Evolutionary conservation across 2,329 filamentous ascomycete genomes (phyloP), one percentile per base, ranked within the genome.

Genomic region (Diaporthe nobilis): DNA sequence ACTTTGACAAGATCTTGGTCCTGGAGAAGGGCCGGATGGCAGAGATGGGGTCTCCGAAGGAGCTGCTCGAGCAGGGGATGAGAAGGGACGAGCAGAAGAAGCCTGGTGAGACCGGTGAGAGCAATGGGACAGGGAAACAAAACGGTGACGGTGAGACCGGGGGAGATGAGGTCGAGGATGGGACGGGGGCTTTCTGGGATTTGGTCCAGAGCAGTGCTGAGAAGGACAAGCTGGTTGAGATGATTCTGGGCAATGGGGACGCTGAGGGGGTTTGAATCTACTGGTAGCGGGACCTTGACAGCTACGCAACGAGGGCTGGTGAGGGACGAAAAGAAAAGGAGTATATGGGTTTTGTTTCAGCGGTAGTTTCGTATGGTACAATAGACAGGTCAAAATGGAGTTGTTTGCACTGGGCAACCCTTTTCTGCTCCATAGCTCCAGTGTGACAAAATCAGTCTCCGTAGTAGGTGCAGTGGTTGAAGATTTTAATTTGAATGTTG

Each of bases 1-100:
- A 89, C 78, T 90, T 88, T 80, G 88, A 90, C 78, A 83, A 83
- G 39, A 82, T 90, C 58, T 82, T 87, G 22, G 87, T 90, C 28
- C 84, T 90, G 81, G 84, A 88, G 51, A 82, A 84, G 47, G 88
- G 88, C 2, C 79, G 81, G 47, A 83, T 90, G 34, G 86, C 86
- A 0, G 88, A 90, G 81, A 79, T 84, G 65, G 84, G 83, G 4
- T 81, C 79, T 17, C 84, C 84, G 8, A 72, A 70, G 60, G 82
- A 86, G 75, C 77, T 90, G 80, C 80, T 89, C 79, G 79, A 80
- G 77, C 82, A 80, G 13, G 83, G 82, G 2, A 82, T 84, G 79
- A 82, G 84, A 28, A 75, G 76, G n/a, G 78, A 78, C 34, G 77
- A 75, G 73, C 67, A 76, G 63, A 55, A 72, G 58, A 60, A 34